phyloP scores from a whole-genome alignment of 208 protist genomes.

The Acanthamoeba polyphaga region DNA sequence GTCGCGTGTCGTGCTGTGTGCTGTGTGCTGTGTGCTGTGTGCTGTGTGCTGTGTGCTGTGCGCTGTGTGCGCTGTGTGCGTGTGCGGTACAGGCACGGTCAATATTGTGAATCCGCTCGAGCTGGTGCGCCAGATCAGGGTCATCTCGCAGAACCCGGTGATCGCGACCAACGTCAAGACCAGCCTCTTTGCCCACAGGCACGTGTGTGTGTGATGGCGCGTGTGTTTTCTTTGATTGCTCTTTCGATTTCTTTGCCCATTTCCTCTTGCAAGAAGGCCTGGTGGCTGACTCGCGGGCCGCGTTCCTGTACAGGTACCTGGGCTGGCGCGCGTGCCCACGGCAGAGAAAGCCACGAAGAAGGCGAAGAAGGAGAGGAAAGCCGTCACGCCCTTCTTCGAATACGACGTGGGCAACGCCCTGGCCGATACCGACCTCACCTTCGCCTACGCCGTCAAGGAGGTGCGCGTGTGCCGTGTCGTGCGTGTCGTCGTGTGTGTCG shows the following conservation, averaged over 20 bases:
- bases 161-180: constrained; percentile 54
- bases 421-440: constrained; percentile 68
- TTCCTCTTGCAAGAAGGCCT: not conserved
- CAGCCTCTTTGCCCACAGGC: constrained; percentile 7
- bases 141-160: constrained; percentile 66
- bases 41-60: not conserved
- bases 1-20: not conserved
- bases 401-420: constrained; percentile 73
- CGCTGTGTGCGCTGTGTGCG: not conserved
- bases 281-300: no score
- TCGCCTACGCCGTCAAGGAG: constrained; percentile 13
- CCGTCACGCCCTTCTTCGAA: not conserved
- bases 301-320: not conserved
- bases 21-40: not conserved
- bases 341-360: not conserved
- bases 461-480: not conserved
- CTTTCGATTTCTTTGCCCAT: not conserved
- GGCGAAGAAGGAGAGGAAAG: constrained; percentile 37
- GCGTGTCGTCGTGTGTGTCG: not conserved
- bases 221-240: no score
- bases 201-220: not conserved
- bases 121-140: constrained; percentile 42
- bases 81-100: not conserved
- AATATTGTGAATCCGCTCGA: constrained; percentile 68
- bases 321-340: not conserved